Conservation (phyloP, 176 grass and related monocot genomes). For the Cenchrus americanus region DNA sequence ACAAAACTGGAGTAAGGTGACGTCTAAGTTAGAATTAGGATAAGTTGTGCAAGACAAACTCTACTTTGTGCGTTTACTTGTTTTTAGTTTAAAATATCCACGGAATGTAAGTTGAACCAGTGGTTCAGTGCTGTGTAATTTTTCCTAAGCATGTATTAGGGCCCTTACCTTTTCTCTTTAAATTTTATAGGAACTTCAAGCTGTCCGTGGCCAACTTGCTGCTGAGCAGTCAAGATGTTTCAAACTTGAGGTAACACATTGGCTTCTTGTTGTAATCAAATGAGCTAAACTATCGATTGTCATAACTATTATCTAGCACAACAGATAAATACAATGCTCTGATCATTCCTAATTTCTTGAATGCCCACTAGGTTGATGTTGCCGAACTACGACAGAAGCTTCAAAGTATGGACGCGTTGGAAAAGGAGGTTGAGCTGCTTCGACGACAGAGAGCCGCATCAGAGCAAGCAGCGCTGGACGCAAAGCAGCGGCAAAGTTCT, state of each 20-base stretch:
- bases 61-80: neutral
- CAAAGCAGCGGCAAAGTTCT: slow-evolving; percentile 73
- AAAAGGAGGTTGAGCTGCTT: slow-evolving; percentile 92
- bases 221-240: slow-evolving; percentile 99
- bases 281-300: neutral
- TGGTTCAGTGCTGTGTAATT: neutral
- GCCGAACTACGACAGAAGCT: slow-evolving; percentile 95
- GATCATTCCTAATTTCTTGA: slow-evolving; percentile 2
- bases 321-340: neutral
- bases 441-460: slow-evolving; percentile 81
- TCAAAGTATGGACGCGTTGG: slow-evolving; percentile 67
- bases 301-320: neutral
- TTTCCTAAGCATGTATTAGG: neutral
- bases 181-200: slow-evolving; percentile 91
- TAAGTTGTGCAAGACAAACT: neutral
- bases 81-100: neutral
- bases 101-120: neutral
- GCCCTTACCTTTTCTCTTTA: slow-evolving; percentile 27
- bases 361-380: slow-evolving; percentile 75
- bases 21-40: neutral
- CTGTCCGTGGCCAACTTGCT: slow-evolving; percentile 89
- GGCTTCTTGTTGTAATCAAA: neutral
- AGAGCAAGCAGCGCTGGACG: slow-evolving; percentile 73
- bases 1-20: neutral
- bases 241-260: slow-evolving; percentile 90